Evolutionary conservation across 495 filamentous ascomycete species (phyloP).

Genomic region (Thermothielavioides terrestris): DNA sequence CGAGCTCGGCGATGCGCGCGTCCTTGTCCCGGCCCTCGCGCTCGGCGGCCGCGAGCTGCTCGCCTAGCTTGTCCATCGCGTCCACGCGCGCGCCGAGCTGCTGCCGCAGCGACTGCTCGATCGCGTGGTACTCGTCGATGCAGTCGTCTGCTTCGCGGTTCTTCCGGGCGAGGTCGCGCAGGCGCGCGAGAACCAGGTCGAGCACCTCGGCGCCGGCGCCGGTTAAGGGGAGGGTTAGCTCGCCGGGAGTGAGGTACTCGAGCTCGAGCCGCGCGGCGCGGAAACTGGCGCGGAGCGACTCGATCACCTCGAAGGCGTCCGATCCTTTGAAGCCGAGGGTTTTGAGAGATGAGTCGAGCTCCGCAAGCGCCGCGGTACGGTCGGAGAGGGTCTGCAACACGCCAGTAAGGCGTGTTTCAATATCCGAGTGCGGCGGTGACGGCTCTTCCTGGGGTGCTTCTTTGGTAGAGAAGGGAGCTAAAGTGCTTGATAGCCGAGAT

Average conservation of each 20-base stretch:
- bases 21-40: conserved; percentile 34
- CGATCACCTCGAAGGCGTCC: conserved; percentile 41
- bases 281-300: conserved; percentile 45
- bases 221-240: conserved; percentile 39
- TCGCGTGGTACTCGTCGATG: conserved; percentile 48
- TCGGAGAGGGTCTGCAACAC: conserved; percentile 32
- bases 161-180: conserved; percentile 38
- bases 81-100: conserved; percentile 39
- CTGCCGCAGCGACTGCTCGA: conserved; percentile 37
- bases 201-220: conserved; percentile 41
- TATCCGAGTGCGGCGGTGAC: conserved; percentile 9
- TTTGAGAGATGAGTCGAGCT: conserved; percentile 33
- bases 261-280: conserved; percentile 60
- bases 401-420: conserved; percentile 28
- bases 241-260: conserved; percentile 59
- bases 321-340: conserved; percentile 48
- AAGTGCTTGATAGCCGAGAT: conserved; percentile 24
- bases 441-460: background rate
- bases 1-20: conserved; percentile 47
- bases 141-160: conserved; percentile 44
- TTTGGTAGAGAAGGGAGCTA: conserved; percentile 14
- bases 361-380: conserved; percentile 28
- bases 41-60: conserved; percentile 39
- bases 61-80: conserved; percentile 32
- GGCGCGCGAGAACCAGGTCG: conserved; percentile 33